phyloP scores from a whole-genome alignment of 2,329 filamentous ascomycete species.

The Verticillium isaacii region DNA sequence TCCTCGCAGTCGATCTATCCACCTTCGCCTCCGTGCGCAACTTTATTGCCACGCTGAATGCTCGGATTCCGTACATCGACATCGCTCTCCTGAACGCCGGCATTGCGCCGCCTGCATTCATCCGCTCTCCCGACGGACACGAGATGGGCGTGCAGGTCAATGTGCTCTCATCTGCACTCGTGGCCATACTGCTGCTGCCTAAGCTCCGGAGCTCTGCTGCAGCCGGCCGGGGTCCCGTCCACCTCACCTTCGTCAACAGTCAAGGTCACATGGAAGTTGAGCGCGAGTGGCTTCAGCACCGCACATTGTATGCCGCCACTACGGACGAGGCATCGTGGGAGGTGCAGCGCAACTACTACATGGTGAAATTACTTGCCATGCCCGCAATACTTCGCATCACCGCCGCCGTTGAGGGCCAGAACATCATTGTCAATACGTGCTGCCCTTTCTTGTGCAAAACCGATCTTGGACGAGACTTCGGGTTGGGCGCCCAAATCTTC shows the following conservation, averaged over 20 bases:
- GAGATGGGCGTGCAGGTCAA: conserved; percentile 53
- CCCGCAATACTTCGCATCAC: conserved; percentile 21
- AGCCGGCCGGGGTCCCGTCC: conserved; percentile 24
- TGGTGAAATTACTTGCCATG: conserved; percentile 33
- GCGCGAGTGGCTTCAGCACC: conserved; percentile 10
- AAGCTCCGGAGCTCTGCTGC: conserved; percentile 19
- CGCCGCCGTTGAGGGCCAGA: conserved; percentile 22
- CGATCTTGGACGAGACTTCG: conserved; percentile 28
- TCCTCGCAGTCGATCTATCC: conserved; percentile 37
- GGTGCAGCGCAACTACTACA: conserved; percentile 14
- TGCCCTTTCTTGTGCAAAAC: conserved; percentile 39
- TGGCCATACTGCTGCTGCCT: conserved; percentile 46
- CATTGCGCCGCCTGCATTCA: conserved; percentile 26
- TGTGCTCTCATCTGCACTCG: conserved; percentile 47
- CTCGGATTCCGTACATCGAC: conserved; percentile 32
- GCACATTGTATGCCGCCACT: conserved; percentile 12
- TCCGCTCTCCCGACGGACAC: conserved; percentile 30
- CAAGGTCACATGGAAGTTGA: conserved; percentile 14
- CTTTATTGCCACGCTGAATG: conserved; percentile 32
- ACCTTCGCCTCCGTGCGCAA: conserved; percentile 36
- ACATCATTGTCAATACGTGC: conserved; percentile 35
- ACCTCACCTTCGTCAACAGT: conserved; percentile 31
- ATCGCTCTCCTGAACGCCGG: conserved; percentile 40
- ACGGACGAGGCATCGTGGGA: conserved; percentile 9
- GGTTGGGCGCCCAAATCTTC: conserved; percentile 12